These are phyloP conservation scores for Trifolium dubium DNA, from an alignment of 306 rosid species.

Conservation along the genomic window DNA sequence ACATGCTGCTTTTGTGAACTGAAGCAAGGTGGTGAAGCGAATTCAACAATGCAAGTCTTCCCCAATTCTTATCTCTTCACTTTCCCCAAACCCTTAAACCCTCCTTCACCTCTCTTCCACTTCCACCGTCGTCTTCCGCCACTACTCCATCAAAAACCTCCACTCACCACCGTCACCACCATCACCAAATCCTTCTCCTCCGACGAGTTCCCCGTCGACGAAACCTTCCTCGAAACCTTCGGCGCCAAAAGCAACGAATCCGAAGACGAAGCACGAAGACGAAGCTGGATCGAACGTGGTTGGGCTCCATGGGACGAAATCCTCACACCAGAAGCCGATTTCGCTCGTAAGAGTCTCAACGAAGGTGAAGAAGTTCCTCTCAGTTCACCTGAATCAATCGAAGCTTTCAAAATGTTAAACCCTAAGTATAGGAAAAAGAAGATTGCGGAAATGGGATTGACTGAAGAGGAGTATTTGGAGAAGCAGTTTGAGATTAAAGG, in stretches of 20 bases:
- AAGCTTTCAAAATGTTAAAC: slow-evolving; percentile 83
- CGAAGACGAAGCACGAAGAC: slow-evolving; percentile 84
- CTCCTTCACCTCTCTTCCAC: slow-evolving; percentile 37
- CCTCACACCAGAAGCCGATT: slow-evolving; percentile 83
- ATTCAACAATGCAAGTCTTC: slow-evolving; percentile 63
- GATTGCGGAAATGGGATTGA: slow-evolving; percentile 80
- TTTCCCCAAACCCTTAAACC: slow-evolving; percentile 72
- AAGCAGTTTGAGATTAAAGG: slow-evolving; percentile 82
- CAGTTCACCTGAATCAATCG: slow-evolving; percentile 82
- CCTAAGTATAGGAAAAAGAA: slow-evolving; percentile 79
- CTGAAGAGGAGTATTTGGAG: slow-evolving; percentile 68
- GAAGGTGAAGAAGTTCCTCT: slow-evolving; percentile 95
- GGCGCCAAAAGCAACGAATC: slow-evolving; percentile 70
- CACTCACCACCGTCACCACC: slow-evolving; percentile 40
- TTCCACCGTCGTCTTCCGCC: slow-evolving; percentile 38
- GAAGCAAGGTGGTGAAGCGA: background rate
- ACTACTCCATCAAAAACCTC: background rate
- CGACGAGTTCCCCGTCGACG: slow-evolving; percentile 99
- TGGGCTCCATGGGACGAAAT: slow-evolving; percentile 99
- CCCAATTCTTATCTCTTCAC: slow-evolving; percentile 60
- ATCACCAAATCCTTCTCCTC: slow-evolving; percentile 59
- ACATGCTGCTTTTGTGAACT: background rate
- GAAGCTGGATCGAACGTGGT: slow-evolving; percentile 91
- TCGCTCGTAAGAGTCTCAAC: slow-evolving; percentile 81
- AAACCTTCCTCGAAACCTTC: slow-evolving; percentile 60